Evolutionary conservation across 148 eudicot genomes (phyloP).

Genomic region (Amaranthus hypochondriacus): DNA sequence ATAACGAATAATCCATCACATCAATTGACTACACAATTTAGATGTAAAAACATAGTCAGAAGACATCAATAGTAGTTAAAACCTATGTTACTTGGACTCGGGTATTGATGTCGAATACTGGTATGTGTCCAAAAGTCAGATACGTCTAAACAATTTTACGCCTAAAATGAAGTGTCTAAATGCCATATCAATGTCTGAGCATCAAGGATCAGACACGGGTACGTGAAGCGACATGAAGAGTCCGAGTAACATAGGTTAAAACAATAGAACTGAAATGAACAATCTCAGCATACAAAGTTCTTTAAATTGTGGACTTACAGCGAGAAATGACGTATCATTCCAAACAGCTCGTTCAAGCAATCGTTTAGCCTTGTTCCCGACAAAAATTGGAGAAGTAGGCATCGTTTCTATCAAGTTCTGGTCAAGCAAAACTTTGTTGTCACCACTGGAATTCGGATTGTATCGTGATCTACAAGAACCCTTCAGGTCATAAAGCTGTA

Average conservation of each 20-base stretch:
- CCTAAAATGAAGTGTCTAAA: too few relatives aligned
- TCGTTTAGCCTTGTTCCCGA: conserved; percentile 66
- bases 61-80: background rate
- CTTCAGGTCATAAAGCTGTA: conserved; percentile 69
- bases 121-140: too few relatives aligned
- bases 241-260: background rate
- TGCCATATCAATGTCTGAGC: too few relatives aligned
- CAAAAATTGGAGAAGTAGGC: conserved; percentile 78
- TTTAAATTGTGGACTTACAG: conserved; percentile 35
- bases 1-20: conserved; percentile 70
- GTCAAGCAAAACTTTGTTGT: conserved; percentile 67
- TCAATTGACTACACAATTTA: conserved; percentile 42
- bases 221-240: too few relatives aligned
- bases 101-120: too few relatives aligned
- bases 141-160: too few relatives aligned
- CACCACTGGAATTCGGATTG: conserved; percentile 63
- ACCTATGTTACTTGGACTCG: too few relatives aligned
- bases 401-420: conserved; percentile 79
- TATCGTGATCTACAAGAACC: conserved; percentile 79
- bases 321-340: conserved; percentile 82
- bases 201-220: too few relatives aligned
- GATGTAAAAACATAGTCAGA: background rate
- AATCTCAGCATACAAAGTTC: background rate
- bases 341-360: conserved; percentile 76
- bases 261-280: background rate